phyloP scores from a whole-genome alignment of 345 rosid genomes.

The Hypericum androsaemum region DNA sequence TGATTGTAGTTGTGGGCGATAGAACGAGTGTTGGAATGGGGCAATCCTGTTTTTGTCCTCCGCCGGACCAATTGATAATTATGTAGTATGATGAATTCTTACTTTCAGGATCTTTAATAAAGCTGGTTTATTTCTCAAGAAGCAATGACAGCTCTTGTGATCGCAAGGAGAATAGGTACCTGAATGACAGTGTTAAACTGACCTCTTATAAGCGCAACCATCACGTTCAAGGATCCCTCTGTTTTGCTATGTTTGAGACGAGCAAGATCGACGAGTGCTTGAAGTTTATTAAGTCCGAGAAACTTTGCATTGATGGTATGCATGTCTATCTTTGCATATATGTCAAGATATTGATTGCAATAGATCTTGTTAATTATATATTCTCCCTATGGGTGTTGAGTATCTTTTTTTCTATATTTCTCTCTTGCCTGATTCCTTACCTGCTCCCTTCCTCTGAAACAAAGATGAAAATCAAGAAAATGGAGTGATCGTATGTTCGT shows the following conservation, averaged over 20 bases:
- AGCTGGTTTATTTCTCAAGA: constrained; percentile 67
- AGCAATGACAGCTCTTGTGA: constrained; percentile 16
- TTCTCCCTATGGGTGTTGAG: constrained; percentile 1
- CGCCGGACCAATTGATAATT: no score
- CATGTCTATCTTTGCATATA: neutral
- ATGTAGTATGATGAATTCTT: no score
- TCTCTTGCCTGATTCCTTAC: no score
- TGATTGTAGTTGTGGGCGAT: neutral
- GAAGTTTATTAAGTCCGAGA: constrained; percentile 53
- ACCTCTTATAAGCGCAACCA: constrained; percentile 3
- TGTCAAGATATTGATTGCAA: no score
- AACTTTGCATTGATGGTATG: constrained; percentile 51
- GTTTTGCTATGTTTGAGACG: constrained; percentile 80
- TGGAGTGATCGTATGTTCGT: no score
- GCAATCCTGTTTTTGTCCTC: neutral
- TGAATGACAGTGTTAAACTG: constrained; percentile 19
- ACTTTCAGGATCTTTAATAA: constrained; percentile 62
- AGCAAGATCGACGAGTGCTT: constrained; percentile 73
- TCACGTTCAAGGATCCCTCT: constrained; percentile 51
- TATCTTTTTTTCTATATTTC: no score
- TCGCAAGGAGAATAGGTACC: constrained; percentile 21
- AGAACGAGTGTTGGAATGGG: neutral
- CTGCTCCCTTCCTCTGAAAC: no score
- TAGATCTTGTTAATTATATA: neutral
- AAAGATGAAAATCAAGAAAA: no score